Percentiles rank a stretch among this genome's conserved stretches.
These are phyloP conservation scores for Olyra latifolia DNA, from an alignment of 176 grass and related monocot species.

Conservation along the genomic window DNA sequence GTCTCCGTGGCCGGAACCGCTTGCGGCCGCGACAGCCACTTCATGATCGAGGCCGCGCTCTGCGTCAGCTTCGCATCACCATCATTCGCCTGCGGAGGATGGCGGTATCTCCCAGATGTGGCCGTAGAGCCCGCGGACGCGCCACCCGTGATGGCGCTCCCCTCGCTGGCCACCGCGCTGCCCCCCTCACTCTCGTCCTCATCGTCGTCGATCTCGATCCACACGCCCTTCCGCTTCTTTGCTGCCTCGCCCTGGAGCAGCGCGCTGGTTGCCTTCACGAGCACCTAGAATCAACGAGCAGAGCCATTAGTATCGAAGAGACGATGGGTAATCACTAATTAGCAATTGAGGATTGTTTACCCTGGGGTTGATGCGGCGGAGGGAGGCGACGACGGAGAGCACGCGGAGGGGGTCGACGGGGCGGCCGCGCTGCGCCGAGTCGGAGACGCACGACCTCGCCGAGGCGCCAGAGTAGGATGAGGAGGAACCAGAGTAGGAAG, in stretches of 20 bases:
- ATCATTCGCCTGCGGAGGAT: neutral
- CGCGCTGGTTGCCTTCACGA: conserved; percentile 33
- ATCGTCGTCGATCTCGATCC: conserved; percentile 27
- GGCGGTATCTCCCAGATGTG: conserved; percentile 35
- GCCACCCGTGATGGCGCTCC: conserved; percentile 39
- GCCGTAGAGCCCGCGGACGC: conserved; percentile 45
- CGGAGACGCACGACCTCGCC: conserved; percentile 51
- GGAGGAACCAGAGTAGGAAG: conserved; percentile 42
- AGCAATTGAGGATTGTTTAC: neutral
- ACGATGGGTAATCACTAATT: neutral
- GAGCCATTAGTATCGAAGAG: neutral
- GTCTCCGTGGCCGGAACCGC: conserved; percentile 41
- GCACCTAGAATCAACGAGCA: conserved; percentile 34
- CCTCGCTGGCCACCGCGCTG: conserved; percentile 46
- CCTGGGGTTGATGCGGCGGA: conserved; percentile 46
- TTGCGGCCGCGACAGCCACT: conserved; percentile 31
- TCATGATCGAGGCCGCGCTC: conserved; percentile 36
- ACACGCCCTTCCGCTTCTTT: conserved; percentile 54
- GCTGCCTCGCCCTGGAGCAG: neutral
- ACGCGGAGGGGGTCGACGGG: conserved; percentile 43
- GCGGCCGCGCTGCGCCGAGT: conserved; percentile 31
- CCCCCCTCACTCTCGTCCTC: conserved; percentile 31
- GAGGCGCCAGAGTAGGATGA: conserved; percentile 38
- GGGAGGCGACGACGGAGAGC: conserved; percentile 45
- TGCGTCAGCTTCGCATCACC: neutral